Percentiles rank a stretch among this genome's conserved stretches.
Evolutionary conservation across 805 yeast species (phyloP).

Genomic region (Candida nitratophila): DNA sequence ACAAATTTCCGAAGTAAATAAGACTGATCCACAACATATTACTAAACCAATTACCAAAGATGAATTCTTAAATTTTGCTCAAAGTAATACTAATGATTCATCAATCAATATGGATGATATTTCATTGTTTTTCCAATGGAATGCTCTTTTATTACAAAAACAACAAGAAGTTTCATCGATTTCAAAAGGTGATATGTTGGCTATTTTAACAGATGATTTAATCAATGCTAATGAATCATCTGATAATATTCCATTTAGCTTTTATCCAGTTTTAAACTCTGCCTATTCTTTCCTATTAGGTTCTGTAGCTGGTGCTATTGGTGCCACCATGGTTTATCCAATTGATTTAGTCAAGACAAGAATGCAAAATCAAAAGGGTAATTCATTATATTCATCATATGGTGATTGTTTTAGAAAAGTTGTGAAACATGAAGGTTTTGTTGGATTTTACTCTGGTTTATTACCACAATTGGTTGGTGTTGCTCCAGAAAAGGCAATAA

Average conservation of each 20-base stretch:
- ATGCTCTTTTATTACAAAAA: conserved; percentile 20
- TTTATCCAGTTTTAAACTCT: conserved; percentile 73
- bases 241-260: conserved; percentile 31
- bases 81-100: conserved; percentile 6
- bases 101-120: conserved; percentile 19
- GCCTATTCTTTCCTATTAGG: conserved; percentile 84
- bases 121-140: conserved; percentile 29
- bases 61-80: conserved; percentile 20
- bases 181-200: conserved; percentile 24
- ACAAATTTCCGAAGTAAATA: conserved; percentile 13
- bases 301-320: conserved; percentile 94
- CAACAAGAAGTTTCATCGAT: conserved; percentile 19
- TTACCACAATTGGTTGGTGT: conserved; percentile 95
- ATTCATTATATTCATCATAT: conserved; percentile 68
- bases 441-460: conserved; percentile 86
- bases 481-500: conserved; percentile 97
- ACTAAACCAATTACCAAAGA: conserved; percentile 16
- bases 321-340: conserved; percentile 97
- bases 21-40: conserved; percentile 13
- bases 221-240: conserved; percentile 40
- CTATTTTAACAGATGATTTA: conserved; percentile 46
- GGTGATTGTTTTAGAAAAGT: conserved; percentile 82
- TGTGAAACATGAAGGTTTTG: conserved; percentile 65
- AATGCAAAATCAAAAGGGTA: conserved; percentile 89
- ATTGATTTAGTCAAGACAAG: conserved; percentile 94